A percentile compares a stretch with the other conserved stretches of the same genome.
phyloP scores from a whole-genome alignment of 768 basidiomycete species.

The Sarcomyxa edulis region DNA sequence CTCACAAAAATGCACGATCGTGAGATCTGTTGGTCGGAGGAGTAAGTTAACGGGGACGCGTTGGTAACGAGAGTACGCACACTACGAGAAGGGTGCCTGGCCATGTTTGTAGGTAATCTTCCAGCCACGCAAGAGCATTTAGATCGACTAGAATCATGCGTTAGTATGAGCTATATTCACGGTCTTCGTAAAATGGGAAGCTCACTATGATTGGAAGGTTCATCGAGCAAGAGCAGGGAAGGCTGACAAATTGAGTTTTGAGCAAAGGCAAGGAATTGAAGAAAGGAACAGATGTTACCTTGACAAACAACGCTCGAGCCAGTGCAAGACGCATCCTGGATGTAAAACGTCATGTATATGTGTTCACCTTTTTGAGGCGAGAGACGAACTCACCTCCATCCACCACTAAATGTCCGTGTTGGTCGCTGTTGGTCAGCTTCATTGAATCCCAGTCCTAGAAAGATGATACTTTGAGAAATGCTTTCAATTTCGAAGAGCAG shows the following conservation, averaged over 20 bases:
- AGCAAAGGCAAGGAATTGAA: conserved; percentile 1
- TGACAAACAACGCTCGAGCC: conserved; percentile 94
- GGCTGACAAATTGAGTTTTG: conserved; percentile 38
- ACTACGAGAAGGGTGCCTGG: conserved; percentile 88
- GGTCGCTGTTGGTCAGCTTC: conserved; percentile 81
- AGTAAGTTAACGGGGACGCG: not conserved
- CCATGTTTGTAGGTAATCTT: conserved; percentile 97
- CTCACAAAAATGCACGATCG: conserved; percentile 92
- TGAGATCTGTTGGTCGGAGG: conserved; percentile 59
- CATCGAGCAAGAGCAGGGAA: conserved; percentile 76
- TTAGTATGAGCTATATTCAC: not conserved
- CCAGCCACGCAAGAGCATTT: conserved; percentile 95
- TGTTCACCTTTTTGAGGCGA: no score
- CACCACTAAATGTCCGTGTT: conserved; percentile 89
- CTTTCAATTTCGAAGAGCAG: not conserved
- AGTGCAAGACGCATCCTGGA: conserved; percentile 91
- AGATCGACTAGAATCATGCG: conserved; percentile 81
- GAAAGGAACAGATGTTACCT: conserved; percentile 36
- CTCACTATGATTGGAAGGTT: conserved; percentile 95
- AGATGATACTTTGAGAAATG: not conserved
- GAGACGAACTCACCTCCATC: conserved; percentile 67
- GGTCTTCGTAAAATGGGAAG: conserved; percentile 2
- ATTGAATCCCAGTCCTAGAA: conserved; percentile 81
- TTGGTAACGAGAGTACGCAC: conserved; percentile 38
- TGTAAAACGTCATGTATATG: conserved; percentile 4